phyloP scores from a whole-genome alignment of 1,284 basidiomycete species.

The Fomitopsis pinicola region DNA sequence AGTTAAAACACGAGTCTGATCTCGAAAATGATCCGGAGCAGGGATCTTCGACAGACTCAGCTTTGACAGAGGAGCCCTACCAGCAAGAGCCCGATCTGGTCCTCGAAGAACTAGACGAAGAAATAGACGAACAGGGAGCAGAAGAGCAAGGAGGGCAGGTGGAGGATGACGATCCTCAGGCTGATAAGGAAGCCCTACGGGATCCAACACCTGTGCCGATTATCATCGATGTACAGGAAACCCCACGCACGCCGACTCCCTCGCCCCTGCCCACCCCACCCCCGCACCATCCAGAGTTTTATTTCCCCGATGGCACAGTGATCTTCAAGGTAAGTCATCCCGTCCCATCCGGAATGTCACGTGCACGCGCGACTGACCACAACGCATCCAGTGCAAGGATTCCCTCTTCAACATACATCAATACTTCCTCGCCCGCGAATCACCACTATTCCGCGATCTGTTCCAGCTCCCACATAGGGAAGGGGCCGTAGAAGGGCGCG shows the following conservation, averaged over 20 bases:
- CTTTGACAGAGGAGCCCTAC: neutral
- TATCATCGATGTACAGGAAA: neutral
- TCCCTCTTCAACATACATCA: conserved; percentile 30
- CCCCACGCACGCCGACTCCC: neutral
- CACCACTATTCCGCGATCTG: conserved; percentile 12
- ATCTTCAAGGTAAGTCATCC: neutral
- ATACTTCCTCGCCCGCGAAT: conserved; percentile 19
- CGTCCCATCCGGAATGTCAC: too few relatives aligned
- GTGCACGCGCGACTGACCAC: neutral
- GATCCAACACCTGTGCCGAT: neutral
- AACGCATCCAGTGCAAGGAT: conserved; percentile 25
- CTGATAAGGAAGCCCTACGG: neutral
- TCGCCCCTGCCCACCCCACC: neutral
- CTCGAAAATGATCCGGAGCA: neutral
- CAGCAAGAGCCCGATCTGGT: neutral
- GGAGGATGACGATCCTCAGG: neutral
- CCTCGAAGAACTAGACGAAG: neutral
- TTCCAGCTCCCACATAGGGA: conserved; percentile 9
- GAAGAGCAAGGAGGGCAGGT: neutral
- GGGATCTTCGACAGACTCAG: neutral
- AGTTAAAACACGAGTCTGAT: neutral
- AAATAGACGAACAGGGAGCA: neutral
- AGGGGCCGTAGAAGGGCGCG: conserved; percentile 5
- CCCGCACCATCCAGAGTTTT: neutral
- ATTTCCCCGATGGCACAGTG: neutral